Base-by-base conservation (phyloP, 257 asterid species). In the Lantana camara region DNA sequence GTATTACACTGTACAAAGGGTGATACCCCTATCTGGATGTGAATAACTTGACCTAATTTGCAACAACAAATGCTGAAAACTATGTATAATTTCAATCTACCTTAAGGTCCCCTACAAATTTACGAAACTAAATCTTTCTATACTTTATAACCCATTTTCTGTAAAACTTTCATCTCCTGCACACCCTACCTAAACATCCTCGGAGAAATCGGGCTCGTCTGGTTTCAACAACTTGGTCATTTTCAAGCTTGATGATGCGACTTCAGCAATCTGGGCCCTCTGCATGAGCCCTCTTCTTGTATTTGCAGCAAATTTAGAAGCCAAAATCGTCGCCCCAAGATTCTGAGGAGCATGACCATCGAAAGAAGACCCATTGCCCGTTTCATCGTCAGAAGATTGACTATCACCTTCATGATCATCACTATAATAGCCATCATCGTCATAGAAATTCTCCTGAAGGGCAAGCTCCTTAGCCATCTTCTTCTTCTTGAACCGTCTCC, bases 221-320 rank as follows among this genome's bases (percentile, higher is more conserved):
- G 99, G 99, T 79, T 90, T 93, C 45, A 85, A 74, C 76, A 89
- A 57, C 58, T 80, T 80, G 20, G 95, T 80, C 99, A 93, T 93
- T 79, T 85, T 85, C 38, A 87, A 69, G 78, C 99, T 85, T 1
- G 96, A 73, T 57, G 96, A 78, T 4, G 85, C 58, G 16, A 87
- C 16, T 14, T 78, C 88, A 6, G 79, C 69, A 2, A 75, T 61
- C 57, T 70, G 64, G 44, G 29, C 66, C 79, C 78, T 83, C 77
- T 73, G 86, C 3, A 41, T 60, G 10, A 54, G 63, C 53, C 95
- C 95, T 58, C 85, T 64, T 69, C 81, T 89, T 22, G 95, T 87
- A 57, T 89, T 89, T 17, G 86, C 73, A 21, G 96, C 97, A 34
- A 89, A 92, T 51, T 72, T 85, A 0, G 95, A 85, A 12, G 96